Evolutionary conservation across 139 green algal genomes (phyloP).

Genomic region (Coccomyxa sp.): DNA sequence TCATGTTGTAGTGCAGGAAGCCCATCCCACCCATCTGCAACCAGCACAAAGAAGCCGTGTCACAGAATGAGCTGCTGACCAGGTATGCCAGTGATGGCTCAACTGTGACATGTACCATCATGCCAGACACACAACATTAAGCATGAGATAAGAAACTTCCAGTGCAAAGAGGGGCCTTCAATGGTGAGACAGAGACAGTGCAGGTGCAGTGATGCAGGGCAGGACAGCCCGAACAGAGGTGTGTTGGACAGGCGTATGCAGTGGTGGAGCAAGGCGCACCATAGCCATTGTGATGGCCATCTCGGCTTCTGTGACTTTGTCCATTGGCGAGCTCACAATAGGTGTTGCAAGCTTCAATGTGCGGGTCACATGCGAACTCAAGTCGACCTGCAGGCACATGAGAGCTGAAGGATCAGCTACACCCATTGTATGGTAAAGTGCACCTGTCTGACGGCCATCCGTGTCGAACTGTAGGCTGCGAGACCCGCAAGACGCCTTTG

Average conservation of each 20-base stretch:
- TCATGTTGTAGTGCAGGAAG: conserved; percentile 99
- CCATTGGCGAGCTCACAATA: conserved; percentile 94
- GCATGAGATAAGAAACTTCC: too few relatives aligned
- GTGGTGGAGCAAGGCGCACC: conserved; percentile 27
- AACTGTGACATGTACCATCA: too few relatives aligned
- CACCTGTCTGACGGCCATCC: too few relatives aligned
- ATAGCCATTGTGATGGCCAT: conserved; percentile 97
- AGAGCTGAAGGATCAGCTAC: too few relatives aligned
- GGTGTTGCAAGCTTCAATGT: conserved; percentile 85
- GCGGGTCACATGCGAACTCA: conserved; percentile 74
- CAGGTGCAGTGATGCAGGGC: neutral
- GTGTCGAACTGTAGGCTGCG: too few relatives aligned
- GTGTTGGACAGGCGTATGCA: neutral
- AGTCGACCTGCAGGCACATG: conserved; percentile 66
- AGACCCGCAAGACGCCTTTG: too few relatives aligned
- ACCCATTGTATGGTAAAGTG: too few relatives aligned
- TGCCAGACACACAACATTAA: too few relatives aligned
- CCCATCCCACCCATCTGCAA: conserved; percentile 87
- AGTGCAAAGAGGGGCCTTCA: too few relatives aligned
- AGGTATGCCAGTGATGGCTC: too few relatives aligned
- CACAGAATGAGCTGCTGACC: neutral
- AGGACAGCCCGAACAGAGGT: neutral
- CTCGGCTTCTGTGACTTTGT: conserved; percentile 93
- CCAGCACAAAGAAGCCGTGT: neutral
- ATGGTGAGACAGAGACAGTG: neutral